Conservation (phyloP, 1,284 basidiomycete genomes). For the Cerrena zonata region DNA sequence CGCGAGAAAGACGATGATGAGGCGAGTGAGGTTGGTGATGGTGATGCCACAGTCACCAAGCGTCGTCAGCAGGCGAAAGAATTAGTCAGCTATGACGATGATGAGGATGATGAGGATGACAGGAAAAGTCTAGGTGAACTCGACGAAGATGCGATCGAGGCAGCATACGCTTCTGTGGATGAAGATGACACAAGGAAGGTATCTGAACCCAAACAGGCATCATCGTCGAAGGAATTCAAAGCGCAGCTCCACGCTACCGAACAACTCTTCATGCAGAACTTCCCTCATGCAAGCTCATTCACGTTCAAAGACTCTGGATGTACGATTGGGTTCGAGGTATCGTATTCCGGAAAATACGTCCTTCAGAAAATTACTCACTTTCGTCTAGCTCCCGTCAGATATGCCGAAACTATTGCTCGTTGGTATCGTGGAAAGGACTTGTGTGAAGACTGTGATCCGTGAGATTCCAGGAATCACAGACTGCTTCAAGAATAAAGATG, state of each 20-base stretch:
- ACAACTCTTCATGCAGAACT: constrained; percentile 45
- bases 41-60: constrained; percentile 35
- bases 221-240: constrained; percentile 31
- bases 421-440: constrained; percentile 83
- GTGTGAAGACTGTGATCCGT: constrained; percentile 77
- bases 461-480: constrained; percentile 84
- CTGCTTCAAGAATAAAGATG: constrained; percentile 69
- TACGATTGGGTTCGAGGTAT: constrained; percentile 77
- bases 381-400: constrained; percentile 53
- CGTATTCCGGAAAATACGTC: too few relatives aligned
- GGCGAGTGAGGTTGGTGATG: constrained; percentile 29
- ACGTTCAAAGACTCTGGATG: constrained; percentile 71
- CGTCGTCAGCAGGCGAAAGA: constrained; percentile 43
- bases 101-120: constrained; percentile 47
- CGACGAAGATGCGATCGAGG: constrained; percentile 66
- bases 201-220: constrained; percentile 25
- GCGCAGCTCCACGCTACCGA: constrained; percentile 42
- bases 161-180: constrained; percentile 51
- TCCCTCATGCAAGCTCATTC: constrained; percentile 65
- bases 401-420: constrained; percentile 89
- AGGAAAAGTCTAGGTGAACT: constrained; percentile 46
- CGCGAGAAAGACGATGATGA: constrained; percentile 37
- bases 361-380: constrained; percentile 11
- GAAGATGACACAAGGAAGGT: constrained; percentile 24
- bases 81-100: constrained; percentile 51